Conservation (phyloP, 768 basidiomycete genomes). For the Tylopilus balloui region DNA sequence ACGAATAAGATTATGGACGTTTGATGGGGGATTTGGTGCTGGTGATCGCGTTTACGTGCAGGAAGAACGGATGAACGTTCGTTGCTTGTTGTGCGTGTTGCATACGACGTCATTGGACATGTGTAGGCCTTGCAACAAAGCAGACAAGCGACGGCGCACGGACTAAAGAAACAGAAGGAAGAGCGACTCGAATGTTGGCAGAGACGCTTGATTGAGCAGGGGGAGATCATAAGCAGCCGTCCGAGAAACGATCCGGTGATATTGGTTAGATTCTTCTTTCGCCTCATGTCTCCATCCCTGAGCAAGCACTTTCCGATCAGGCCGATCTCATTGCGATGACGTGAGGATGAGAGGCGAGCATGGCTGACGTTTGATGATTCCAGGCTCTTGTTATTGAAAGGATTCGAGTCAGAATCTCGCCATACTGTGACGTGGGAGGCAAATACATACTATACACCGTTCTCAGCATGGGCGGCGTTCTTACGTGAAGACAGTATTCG, state of each 20-base stretch:
- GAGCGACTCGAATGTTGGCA: neutral
- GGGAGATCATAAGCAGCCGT: neutral
- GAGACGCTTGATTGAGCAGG: neutral
- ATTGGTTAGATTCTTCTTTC: neutral
- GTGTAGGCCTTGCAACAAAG: constrained; percentile 17
- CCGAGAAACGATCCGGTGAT: neutral
- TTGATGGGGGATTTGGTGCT: constrained; percentile 10
- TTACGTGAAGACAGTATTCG: neutral
- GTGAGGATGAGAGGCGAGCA: neutral
- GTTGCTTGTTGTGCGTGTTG: constrained; percentile 5
- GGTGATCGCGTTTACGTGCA: constrained; percentile 22
- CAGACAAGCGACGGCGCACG: constrained; percentile 7
- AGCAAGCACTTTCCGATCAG: neutral
- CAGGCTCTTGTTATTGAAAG: neutral
- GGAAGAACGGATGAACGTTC: constrained; percentile 1
- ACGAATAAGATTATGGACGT: constrained; percentile 7
- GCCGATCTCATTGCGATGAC: constrained; percentile 2
- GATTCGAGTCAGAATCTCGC: constrained; percentile 7
- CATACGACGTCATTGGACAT: constrained; percentile 21
- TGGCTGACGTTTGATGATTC: neutral
- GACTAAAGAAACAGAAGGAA: neutral
- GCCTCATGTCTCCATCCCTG: constrained; percentile 19
- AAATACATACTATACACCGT: neutral
- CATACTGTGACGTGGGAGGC: neutral
- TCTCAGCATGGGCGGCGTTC: neutral